These are phyloP conservation scores for Chytridiales sp. DNA, from an alignment of 371 early-diverging fungal genomes.

Conservation along the genomic window DNA sequence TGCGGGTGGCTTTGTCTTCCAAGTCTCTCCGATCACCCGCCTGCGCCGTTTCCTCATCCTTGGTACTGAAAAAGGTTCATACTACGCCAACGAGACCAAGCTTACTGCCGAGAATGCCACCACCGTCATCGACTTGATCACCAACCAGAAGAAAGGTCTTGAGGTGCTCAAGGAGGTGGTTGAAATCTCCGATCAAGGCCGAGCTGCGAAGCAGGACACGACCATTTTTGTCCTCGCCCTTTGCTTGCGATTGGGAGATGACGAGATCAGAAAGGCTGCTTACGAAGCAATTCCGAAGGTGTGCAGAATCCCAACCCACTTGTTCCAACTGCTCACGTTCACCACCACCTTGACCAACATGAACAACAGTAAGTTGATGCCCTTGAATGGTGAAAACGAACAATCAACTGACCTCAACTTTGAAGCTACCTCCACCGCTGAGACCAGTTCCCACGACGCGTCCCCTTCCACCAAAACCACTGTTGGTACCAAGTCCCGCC, in stretches of 20 bases:
- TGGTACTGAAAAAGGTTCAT: constrained; percentile 14
- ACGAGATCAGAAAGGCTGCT: constrained; percentile 6
- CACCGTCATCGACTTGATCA: constrained; percentile 4
- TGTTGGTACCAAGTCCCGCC: no score
- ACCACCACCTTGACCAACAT: background rate
- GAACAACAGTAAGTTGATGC: no score
- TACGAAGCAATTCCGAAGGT: constrained; percentile 11
- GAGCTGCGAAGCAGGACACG: constrained; percentile 24
- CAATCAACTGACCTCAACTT: no score
- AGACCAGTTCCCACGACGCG: background rate
- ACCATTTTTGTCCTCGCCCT: constrained; percentile 21
- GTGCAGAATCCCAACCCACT: constrained; percentile 26
- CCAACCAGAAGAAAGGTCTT: background rate
- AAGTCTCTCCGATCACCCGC: background rate
- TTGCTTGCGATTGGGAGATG: constrained; percentile 5
- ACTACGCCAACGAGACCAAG: constrained; percentile 7
- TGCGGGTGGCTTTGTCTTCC: constrained; percentile 12
- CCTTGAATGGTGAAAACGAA: no score
- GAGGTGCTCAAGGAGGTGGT: constrained; percentile 9
- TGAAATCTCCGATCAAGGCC: constrained; percentile 5
- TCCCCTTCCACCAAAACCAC: background rate
- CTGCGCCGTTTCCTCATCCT: constrained; percentile 22
- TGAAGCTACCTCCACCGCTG: background rate
- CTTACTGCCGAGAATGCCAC: constrained; percentile 16
- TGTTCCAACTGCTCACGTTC: constrained; percentile 19